Evolutionary conservation across 177 flowering plant genomes (phyloP), one percentile per base, ranked within the genome.

Genomic region (Tripterygium wilfordii): DNA sequence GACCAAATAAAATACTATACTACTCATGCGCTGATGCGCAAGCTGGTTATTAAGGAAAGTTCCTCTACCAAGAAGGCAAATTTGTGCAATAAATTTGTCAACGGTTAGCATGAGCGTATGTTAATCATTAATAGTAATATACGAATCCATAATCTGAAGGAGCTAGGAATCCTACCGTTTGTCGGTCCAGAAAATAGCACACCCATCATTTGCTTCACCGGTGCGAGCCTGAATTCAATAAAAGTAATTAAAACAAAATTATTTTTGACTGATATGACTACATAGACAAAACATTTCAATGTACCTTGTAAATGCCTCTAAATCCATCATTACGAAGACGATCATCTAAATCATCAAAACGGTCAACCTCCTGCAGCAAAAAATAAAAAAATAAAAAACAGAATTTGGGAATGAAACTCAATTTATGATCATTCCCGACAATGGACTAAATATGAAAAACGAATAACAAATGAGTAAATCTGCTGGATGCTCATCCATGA

Each of bases 131-230:
- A 19, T 10, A 38, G 21, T 2, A 38, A 9, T 13, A 28, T 2
- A 24, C 17, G 1, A 28, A 28, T 32, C 17, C 10, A 12, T 4
- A 31, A 0, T 32, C 16, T 17, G 22, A 39, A 18, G 8, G 33
- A 32, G 26, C 3, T 16, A 8, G 43, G 42, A 56, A 33, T 8
- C 76, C 69, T 76, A 85, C 98, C 45, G 46, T 39, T 83, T 61
- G 4, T 79, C 65, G 57, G 67, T 83, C 98, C 98, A 91, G 54
- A 91, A 88, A 40, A 82, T 62, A 14, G 96, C 94, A 70, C 98
- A 91, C 10, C 98, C 98, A 79, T 91, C 98, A 56, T 35, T 29
- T 16, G 95, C 82, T 53, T 85, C 88, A 50, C 98, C 98, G 3
- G 88, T 83, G 33, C 98, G 89, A 53, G 75, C 85, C 98, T 87